Conservation (phyloP, 2,329 filamentous ascomycete species). For the Talaromyces sp. region DNA sequence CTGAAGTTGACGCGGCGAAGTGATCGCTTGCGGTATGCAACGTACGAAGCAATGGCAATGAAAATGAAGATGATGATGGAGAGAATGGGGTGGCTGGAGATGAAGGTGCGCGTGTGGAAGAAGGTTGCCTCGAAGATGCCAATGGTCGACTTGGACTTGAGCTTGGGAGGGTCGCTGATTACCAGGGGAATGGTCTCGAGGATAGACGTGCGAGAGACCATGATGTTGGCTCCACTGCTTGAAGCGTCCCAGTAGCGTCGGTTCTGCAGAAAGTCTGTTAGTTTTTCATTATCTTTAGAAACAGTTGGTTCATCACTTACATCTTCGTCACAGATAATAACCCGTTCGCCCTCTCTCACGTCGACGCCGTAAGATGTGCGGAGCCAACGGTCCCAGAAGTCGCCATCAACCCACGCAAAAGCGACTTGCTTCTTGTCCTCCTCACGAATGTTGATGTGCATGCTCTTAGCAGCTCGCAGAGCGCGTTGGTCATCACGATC, state of each 20-base stretch:
- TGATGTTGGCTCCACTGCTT: conserved; percentile 81
- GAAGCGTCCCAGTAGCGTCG: conserved; percentile 93
- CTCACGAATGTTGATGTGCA: conserved; percentile 84
- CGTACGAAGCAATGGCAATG: conserved; percentile 26
- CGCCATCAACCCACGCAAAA: conserved; percentile 95
- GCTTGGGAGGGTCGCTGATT: conserved; percentile 42
- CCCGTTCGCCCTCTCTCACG: conserved; percentile 75
- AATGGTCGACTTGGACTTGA: conserved; percentile 45
- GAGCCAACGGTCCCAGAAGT: conserved; percentile 97
- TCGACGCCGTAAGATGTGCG: conserved; percentile 91
- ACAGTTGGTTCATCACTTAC: conserved; percentile 50
- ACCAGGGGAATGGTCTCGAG: conserved; percentile 66
- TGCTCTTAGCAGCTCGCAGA: conserved; percentile 78
- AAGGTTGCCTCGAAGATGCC: conserved; percentile 42
- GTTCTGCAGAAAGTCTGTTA: conserved; percentile 52
- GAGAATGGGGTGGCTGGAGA: conserved; percentile 38
- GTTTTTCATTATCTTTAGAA: background rate
- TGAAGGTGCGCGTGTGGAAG: conserved; percentile 40
- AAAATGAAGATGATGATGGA: conserved; percentile 34
- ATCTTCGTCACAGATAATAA: conserved; percentile 96
- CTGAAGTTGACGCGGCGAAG: background rate
- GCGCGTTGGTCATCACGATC: conserved; percentile 87
- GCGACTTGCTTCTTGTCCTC: conserved; percentile 80
- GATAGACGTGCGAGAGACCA: conserved; percentile 82
- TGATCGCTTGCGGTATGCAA: conserved; percentile 2